phyloP scores from a whole-genome alignment of 768 basidiomycete species.

The Lyophyllum semitale region DNA sequence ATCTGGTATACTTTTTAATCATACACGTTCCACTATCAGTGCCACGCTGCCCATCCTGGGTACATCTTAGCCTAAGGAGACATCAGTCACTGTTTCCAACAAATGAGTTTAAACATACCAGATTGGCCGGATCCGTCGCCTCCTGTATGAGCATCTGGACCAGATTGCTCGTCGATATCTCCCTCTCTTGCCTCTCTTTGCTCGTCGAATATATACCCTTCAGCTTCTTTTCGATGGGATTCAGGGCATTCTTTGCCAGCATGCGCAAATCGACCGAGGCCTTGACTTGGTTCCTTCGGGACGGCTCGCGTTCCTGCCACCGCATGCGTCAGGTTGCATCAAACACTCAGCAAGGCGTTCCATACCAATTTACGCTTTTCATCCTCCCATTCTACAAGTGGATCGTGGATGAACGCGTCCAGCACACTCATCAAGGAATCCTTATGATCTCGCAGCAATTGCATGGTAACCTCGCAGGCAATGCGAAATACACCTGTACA shows the following conservation, averaged over 20 bases:
- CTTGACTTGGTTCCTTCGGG: slow-evolving; percentile 46
- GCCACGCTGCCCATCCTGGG: slow-evolving; percentile 86
- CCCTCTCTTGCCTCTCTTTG: slow-evolving; percentile 54
- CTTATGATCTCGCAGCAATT: slow-evolving; percentile 84
- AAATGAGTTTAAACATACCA: slow-evolving; percentile 36
- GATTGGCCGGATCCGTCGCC: slow-evolving; percentile 71
- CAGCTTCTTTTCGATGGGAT: slow-evolving; percentile 83
- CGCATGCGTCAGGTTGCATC: not conserved
- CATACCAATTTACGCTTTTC: slow-evolving; percentile 68
- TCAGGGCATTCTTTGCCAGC: slow-evolving; percentile 75
- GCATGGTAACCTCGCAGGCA: slow-evolving; percentile 88
- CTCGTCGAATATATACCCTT: slow-evolving; percentile 64
- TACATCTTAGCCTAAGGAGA: slow-evolving; percentile 82
- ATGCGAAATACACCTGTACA: slow-evolving; percentile 80
- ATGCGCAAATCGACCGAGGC: slow-evolving; percentile 57
- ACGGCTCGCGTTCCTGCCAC: slow-evolving; percentile 44
- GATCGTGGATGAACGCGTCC: slow-evolving; percentile 96
- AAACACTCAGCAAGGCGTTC: not conserved
- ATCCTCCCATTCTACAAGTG: slow-evolving; percentile 93
- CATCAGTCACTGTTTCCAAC: slow-evolving; percentile 10
- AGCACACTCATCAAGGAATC: slow-evolving; percentile 94
- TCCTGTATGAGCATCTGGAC: slow-evolving; percentile 93
- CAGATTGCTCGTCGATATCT: slow-evolving; percentile 77
- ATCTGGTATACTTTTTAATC: not conserved
- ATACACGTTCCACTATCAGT: slow-evolving; percentile 36